Evolutionary conservation across 768 basidiomycete species (phyloP).

Genomic region (Floccularia luteovirens): DNA sequence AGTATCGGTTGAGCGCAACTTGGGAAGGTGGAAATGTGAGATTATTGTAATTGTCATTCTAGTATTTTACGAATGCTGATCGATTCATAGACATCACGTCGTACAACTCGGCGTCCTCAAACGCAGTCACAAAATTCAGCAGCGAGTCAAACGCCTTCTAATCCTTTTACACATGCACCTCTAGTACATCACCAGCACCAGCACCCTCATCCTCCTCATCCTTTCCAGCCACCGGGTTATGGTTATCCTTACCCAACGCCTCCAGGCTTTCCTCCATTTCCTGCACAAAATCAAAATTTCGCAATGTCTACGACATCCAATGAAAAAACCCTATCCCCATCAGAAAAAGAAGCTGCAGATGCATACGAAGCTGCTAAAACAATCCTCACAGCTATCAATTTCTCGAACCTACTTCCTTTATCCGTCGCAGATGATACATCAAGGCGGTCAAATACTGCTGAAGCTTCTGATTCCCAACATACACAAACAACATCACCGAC

Average conservation of each 20-base stretch:
- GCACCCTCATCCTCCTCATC: constrained; percentile 23
- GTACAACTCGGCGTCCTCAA: constrained; percentile 78
- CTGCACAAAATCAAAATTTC: constrained; percentile 15
- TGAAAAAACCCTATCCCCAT: constrained; percentile 11
- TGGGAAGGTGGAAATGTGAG: constrained; percentile 83
- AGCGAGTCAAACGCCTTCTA: constrained; percentile 19
- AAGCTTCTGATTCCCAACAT: too few species aligned
- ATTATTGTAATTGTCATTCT: constrained; percentile 8
- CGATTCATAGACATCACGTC: constrained; percentile 53
- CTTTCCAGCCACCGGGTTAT: constrained; percentile 23
- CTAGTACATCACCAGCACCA: constrained; percentile 28
- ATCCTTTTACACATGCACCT: constrained; percentile 56
- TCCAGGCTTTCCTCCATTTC: constrained; percentile 14
- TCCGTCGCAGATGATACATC: constrained; percentile 15
- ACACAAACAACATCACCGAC: too few species aligned
- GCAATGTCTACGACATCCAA: constrained; percentile 6
- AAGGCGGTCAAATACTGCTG: not conserved
- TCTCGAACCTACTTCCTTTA: constrained; percentile 43
- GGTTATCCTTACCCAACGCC: constrained; percentile 26
- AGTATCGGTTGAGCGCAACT: constrained; percentile 64
- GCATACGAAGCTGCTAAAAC: constrained; percentile 76
- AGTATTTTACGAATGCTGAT: not conserved
- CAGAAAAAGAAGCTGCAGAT: constrained; percentile 37
- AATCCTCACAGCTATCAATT: constrained; percentile 73
- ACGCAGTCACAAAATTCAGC: constrained; percentile 30